These are phyloP conservation scores for Lactuca saligna DNA, from an alignment of 129 eudicot species.

Conservation along the genomic window DNA sequence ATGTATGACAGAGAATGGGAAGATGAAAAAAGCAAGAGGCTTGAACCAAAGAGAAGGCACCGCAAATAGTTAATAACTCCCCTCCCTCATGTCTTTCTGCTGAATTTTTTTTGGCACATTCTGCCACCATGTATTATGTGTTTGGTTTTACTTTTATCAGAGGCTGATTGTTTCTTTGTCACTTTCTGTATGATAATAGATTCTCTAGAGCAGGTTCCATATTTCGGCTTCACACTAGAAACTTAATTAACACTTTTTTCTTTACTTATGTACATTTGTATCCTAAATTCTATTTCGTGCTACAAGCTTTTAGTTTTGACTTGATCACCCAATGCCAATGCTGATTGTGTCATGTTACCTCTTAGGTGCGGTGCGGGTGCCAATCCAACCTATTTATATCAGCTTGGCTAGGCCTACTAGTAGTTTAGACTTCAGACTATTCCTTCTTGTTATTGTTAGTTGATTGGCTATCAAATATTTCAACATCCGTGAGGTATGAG, in stretches of 20 bases:
- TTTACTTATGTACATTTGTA: conserved; percentile 10
- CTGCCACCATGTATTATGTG: conserved; percentile 7
- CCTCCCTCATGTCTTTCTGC: no score
- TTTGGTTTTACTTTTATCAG: neutral
- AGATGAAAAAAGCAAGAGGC: conserved; percentile 88
- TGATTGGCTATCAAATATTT: no score
- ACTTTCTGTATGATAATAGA: neutral
- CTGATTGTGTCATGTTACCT: neutral
- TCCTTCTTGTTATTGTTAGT: no score
- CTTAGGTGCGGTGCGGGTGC: no score
- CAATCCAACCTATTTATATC: no score
- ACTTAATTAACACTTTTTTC: neutral
- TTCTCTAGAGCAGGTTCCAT: conserved; percentile 3
- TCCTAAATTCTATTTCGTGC: neutral
- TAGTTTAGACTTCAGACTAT: no score
- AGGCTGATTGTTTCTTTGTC: conserved; percentile 1
- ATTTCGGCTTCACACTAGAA: neutral
- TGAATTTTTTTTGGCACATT: neutral
- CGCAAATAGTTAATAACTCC: conserved; percentile 44
- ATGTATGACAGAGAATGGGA: conserved; percentile 97
- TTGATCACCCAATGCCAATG: neutral
- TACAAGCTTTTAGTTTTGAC: neutral
- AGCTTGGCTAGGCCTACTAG: no score
- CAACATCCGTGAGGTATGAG: no score
- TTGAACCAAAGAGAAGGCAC: conserved; percentile 87